Evolutionary conservation across 352 stramenopile genomes (phyloP), one percentile per base, ranked within the genome.

Genomic region (Globisporangium nunn): DNA sequence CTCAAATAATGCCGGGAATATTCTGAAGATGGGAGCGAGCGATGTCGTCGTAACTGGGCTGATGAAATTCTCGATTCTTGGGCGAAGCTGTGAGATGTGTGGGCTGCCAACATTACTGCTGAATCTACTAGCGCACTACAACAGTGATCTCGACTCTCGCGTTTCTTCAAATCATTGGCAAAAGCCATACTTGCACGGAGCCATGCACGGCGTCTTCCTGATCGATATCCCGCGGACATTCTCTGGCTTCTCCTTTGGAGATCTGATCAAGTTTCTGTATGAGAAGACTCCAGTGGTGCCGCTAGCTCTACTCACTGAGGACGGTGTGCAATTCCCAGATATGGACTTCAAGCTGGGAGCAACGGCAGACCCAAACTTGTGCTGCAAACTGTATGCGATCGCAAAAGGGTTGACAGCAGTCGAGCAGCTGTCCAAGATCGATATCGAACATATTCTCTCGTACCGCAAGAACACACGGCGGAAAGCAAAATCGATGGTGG

Each of bases 191-290:
- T 52, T 90, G 4, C 79, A 90, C 45, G 79, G 79, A 6, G 78
- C 78, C 51, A 73, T 87, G 64, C 77, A 90, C 49, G 74, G 79
- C 35, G 76, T 92, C 35, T 89, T 85, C 61, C 62, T 89, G 3
- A 64, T 92, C 43, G 82, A 90, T 47, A 90, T 92, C 28, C 78
- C 82, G 17, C 75, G 82, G 2, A 89, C 82, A 6, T 92, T 88
- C 44, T 92, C 82, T 0, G 77, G 82, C 0, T 65, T 89, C n/a
- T 89, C 82, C 2, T 92, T 88, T 52, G 77, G 78, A 11, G 79
- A 92, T 52, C 68, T 92, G 50, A 85, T 87, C 37, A 78, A 76
- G 14, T 92, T 92, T 54, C 55, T 92, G 11, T 92, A 87, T 62
- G 80, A 92, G 28, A 88, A 89, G 29, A 70, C 70, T 18, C 68